Base-by-base conservation (phyloP, 2,329 filamentous ascomycete species). In the Bipolaris zeicola region DNA sequence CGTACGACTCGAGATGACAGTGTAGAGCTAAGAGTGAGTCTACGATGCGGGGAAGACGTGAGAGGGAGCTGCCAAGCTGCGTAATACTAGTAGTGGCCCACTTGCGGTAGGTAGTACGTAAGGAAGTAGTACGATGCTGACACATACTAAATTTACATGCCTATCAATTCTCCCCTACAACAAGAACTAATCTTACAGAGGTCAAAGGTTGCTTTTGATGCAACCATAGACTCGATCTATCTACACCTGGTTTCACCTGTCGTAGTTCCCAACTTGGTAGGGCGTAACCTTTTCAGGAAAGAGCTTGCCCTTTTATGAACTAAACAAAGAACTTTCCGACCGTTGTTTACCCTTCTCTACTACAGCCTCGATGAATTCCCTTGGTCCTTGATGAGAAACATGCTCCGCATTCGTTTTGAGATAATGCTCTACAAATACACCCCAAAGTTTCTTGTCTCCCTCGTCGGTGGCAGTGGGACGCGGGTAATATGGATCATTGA, bases 401-500 rank as follows among this genome's bases (percentile, higher is more conserved):
- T n/a, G 39, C 39, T 42, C 39, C 10, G 20, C 11, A 42, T 14
- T 20, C 16, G 20, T 13, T 39, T 39, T 39, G 16, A 39, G 37
- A 22, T 39, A 39, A 11, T 37, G 20, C n/a, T 20, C 41, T 11
- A 1, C 14, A 5, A 46, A 52, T 3, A 31, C 2, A 2, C 22
- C 13, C 50, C 50, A 52, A 3, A 52, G 41, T 8, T 31, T 10
- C 8, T 45, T 31, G 13, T 52, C 50, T 18, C n/a, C 1, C 4
- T 34, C 22, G 11, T 34, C 14, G 7, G 37, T 41, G 26, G 36
- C 43, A 11, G 42, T 53, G 5, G 55, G 55, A 8, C 50, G 45
- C 22, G 55, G 55, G n/a, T 54, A 58, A 31, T 58, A 54, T 1
- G 55, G 55, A 20, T 58, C 55, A 10, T 54, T 54, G 39, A 44